Base-by-base conservation (phyloP, 768 basidiomycete species). In the Mycena haematopus region DNA sequence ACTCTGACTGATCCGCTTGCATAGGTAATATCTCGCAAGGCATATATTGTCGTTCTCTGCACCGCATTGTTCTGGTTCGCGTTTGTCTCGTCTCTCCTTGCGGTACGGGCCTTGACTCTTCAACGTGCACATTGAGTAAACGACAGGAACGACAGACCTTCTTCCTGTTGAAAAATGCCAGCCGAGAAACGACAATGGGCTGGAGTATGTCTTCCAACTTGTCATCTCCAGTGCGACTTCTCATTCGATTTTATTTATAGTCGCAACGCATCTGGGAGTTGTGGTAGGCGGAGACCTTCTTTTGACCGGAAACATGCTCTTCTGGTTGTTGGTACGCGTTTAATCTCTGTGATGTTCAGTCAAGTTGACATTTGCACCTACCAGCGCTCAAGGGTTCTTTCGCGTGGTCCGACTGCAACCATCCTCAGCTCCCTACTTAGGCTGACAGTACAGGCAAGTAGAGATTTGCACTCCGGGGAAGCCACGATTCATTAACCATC, bases 371-470 rank as follows among this genome's bases (percentile, higher is more conserved):
- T 52, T 52, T 38, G 22, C 14, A 8, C 22, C 9, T 13, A 7
- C 15, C 35, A 52, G 51, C 51, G 35, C 51, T 24, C 21, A 1
- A 8, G 10, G 8, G 10, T 35, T 14, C 31, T 52, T 22, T 19
- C 47, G 13, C 47, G 27, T 24, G 29, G 49, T 19, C 49, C 29
- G 10, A 33, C 49, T 10, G 49, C 29, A 25, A 14, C 17, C 11
- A 38, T 52, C 21, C 51, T 52, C n/a, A 38, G 17, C 22, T 22
- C 35, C 3, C 35, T 52, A 7, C 22, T 52, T 21, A 33, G 51
- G 14, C 35, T 52, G 21, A 52, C 51, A 13, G 21, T 52, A 4
- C 51, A 52, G 51, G 51, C 27, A 24, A 31, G 51, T 25, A 52
- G 7, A 38, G 14, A 11, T 42, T 19, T 42, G 40, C 6, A 1